Percentiles rank a stretch among this genome's conserved stretches.
Evolutionary conservation across 2,329 filamentous ascomycete genomes (phyloP).

Genomic region (Magnaporthiopsis rhizophila): DNA sequence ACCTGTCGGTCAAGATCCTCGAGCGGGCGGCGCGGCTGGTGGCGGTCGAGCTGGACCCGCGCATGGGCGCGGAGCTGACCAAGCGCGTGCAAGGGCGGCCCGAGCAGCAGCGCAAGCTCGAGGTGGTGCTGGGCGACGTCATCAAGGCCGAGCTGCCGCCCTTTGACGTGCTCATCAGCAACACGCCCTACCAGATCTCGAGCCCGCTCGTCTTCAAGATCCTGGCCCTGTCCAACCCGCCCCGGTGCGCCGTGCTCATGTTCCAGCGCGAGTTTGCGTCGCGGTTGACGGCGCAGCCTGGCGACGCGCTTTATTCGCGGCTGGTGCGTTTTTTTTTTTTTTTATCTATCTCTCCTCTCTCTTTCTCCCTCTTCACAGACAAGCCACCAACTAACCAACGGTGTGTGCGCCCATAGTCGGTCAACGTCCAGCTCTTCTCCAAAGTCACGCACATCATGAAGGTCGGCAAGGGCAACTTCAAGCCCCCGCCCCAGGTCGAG

Average conservation of each 20-base stretch:
- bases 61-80: constrained; percentile 91
- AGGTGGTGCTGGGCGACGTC: constrained; percentile 84
- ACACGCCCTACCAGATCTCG: constrained; percentile 75
- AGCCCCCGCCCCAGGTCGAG: constrained; percentile 87
- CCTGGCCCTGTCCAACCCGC: constrained; percentile 71
- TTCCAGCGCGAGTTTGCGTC: constrained; percentile 94
- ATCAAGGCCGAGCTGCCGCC: constrained; percentile 71
- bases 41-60: constrained; percentile 85
- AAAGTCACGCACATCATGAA: constrained; percentile 70
- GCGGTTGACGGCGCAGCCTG: constrained; percentile 77
- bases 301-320: constrained; percentile 84
- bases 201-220: constrained; percentile 84
- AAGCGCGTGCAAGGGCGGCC: constrained; percentile 90
- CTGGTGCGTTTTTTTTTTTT: constrained; percentile 29
- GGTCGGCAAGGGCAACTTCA: constrained; percentile 90
- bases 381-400: not conserved
- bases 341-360: not conserved
- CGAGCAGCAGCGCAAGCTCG: constrained; percentile 71
- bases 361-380: not conserved
- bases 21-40: constrained; percentile 76
- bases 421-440: constrained; percentile 87
- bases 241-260: constrained; percentile 59
- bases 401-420: too few species aligned
- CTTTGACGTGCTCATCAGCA: constrained; percentile 66
- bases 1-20: constrained; percentile 80